Base-by-base conservation (phyloP, 208 protist species). In the Trypanosoma vivax region DNA sequence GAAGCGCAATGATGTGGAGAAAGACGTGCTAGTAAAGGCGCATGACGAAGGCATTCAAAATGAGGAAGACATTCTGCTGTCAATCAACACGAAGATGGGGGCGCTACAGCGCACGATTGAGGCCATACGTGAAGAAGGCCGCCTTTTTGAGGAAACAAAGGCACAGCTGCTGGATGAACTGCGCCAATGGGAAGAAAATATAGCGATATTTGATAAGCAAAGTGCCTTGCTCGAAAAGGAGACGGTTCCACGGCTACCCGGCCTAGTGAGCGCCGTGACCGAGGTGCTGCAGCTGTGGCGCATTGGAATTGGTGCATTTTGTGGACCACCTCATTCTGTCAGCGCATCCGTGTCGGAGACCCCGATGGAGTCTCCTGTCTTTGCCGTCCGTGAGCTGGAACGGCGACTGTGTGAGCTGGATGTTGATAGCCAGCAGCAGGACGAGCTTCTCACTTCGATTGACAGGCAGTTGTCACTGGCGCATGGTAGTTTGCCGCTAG, bases 361-460 rank as follows among this genome's bases (percentile, higher is more conserved):
- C 1, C n/a, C 29, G 1, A 25, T 40, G 33, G 47, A 62, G 3
- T 58, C 21, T 7, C 57, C 56, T n/a, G 47, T 55, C 7, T 28
- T 16, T 5, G n/a, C 30, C 0, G 38, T 50, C 14, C 47, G 48
- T 13, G 7, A 27, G 30, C 27, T 66, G 25, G 25, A 60, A 16
- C 14, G 38, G 30, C 33, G 63, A 16, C n/a, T 65, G 30, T 13
- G 31, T 19, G 19, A 14, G 2, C 38, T 68, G 7, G 21, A 37
- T 21, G 60, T 41, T 9, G 40, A 33, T 6, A 42, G 65, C 34
- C 55, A 53, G 23, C 23, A 13, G 21, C 56, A 38, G 28, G n/a
- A 49, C 6, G 37, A 31, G 23, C 30, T 69, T 10, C 25, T 81
- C 16, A 53, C 62, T 2, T 57, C 64, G n/a, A 40, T 83, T 21